Base-by-base conservation (phyloP, 495 filamentous ascomycete species). In the Penicillium silybi region DNA sequence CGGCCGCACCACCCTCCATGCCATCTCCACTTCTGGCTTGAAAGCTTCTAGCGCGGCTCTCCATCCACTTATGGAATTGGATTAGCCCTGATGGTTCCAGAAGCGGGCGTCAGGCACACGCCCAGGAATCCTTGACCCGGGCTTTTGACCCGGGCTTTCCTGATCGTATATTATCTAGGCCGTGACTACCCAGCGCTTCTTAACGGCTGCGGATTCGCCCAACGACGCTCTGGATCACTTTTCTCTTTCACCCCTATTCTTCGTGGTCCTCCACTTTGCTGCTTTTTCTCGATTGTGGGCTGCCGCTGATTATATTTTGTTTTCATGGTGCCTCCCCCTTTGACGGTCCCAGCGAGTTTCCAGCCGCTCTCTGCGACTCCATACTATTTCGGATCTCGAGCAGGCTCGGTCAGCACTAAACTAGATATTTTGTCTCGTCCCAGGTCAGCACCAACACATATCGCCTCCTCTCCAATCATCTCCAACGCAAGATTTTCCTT, bases 341-440 rank as follows among this genome's bases (percentile, higher is more conserved):
- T 68, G 50, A 58, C 69, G 54, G 62, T 67, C 53, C 64, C 71
- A 52, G 63, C 61, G 29, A 59, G 53, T 55, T 60, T 70, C 44
- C 62, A 62, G 42, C 65, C 70, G 40, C 60, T 73, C 27, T 67
- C 72, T 27, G 59, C 62, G 51, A 53, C 62, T 22, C 61, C 66
- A 54, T 56, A 64, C 52, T 59, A 58, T 32, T 56, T 67, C 35
- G 56, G 61, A 40, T 67, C 69, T 44, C 65, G 65, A 46, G 66
- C 64, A 48, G 56, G 63, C 45, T 65, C 71, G 17, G 49, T 63
- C 40, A 68, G 64, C 54, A 59, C 63, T 46, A 69, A 67, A 53
- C 56, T 68, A 23, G 71, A 75, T 54, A 54, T 65, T 27, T 62
- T 68, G 56, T 69, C 70, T 67, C 70, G 67, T 54, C 63, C 66